Evolutionary conservation across 805 yeast species (phyloP).

Genomic region (Starmerella apis): DNA sequence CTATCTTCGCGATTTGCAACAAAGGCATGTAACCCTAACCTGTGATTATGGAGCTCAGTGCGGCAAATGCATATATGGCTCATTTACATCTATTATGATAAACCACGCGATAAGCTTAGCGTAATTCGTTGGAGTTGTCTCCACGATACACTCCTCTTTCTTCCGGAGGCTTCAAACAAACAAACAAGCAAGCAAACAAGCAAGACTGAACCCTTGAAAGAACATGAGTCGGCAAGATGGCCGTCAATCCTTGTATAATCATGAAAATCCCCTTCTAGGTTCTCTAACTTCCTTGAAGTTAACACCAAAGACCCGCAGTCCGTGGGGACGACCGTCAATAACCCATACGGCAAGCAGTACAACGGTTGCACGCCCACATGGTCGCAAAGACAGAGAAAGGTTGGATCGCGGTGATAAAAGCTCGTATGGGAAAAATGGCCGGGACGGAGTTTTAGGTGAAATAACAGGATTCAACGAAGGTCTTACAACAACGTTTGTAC

Average conservation of each 20-base stretch:
- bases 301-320: slow-evolving; percentile 1
- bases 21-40: too few species aligned
- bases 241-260: neutral
- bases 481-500: slow-evolving; percentile 43
- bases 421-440: neutral
- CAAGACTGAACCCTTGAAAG: too few species aligned
- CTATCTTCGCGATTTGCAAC: too few species aligned
- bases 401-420: neutral
- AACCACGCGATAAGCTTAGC: too few species aligned
- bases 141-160: too few species aligned
- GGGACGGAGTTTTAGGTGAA: slow-evolving; percentile 40
- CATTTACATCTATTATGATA: neutral
- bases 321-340: slow-evolving; percentile 3
- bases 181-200: too few species aligned
- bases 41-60: too few species aligned
- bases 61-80: too few species aligned
- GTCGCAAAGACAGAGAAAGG: slow-evolving; percentile 1
- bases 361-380: neutral
- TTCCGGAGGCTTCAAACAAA: too few species aligned
- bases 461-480: slow-evolving; percentile 46
- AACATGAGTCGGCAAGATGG: slow-evolving; percentile 1
- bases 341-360: neutral
- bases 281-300: slow-evolving; percentile 4
- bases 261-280: neutral
- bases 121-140: too few species aligned